A percentile compares a stretch with the other conserved stretches of the same genome.
Conservation (phyloP, 805 yeast genomes). For the Diddensiella santjacobensis region DNA sequence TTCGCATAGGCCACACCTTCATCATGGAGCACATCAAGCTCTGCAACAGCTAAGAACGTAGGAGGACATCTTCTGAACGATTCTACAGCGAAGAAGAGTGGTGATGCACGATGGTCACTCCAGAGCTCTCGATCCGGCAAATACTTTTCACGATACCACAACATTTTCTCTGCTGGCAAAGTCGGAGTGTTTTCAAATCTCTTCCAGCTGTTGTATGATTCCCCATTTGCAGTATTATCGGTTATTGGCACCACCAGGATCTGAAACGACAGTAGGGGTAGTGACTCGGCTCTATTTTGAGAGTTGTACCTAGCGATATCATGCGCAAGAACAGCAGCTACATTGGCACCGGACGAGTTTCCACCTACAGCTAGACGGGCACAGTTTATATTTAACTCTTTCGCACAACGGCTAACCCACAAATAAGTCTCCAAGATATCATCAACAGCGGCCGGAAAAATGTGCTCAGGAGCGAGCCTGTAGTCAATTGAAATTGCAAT, state of each 20-base stretch:
- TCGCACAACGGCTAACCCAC: slow-evolving; percentile 16
- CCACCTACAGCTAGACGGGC: slow-evolving; percentile 42
- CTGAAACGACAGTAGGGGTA: slow-evolving; percentile 40
- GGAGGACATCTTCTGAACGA: slow-evolving; percentile 34
- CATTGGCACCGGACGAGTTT: slow-evolving; percentile 43
- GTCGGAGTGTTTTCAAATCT: slow-evolving; percentile 33
- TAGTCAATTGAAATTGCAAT: slow-evolving; percentile 45
- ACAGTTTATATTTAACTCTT: slow-evolving; percentile 15
- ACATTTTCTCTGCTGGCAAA: slow-evolving; percentile 45
- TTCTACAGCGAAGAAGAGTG: slow-evolving; percentile 40
- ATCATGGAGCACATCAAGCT: slow-evolving; percentile 42
- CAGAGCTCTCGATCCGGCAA: slow-evolving; percentile 36
- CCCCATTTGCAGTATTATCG: slow-evolving; percentile 31
- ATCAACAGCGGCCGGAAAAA: slow-evolving; percentile 46
- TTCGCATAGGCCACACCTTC: slow-evolving; percentile 43
- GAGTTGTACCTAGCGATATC: slow-evolving; percentile 28
- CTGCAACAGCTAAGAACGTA: slow-evolving; percentile 37
- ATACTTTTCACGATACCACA: slow-evolving; percentile 44
- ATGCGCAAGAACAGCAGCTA: slow-evolving; percentile 32
- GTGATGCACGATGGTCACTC: slow-evolving; percentile 39
- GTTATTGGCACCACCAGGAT: slow-evolving; percentile 38
- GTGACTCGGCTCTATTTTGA: slow-evolving; percentile 13
- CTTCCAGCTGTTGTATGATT: slow-evolving; percentile 36
- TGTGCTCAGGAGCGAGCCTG: slow-evolving; percentile 47
- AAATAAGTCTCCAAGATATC: slow-evolving; percentile 39